Evolutionary conservation across 202 grass and related monocot species (phyloP), one percentile per base, ranked within the genome.

Genomic region (Panicum hallii): DNA sequence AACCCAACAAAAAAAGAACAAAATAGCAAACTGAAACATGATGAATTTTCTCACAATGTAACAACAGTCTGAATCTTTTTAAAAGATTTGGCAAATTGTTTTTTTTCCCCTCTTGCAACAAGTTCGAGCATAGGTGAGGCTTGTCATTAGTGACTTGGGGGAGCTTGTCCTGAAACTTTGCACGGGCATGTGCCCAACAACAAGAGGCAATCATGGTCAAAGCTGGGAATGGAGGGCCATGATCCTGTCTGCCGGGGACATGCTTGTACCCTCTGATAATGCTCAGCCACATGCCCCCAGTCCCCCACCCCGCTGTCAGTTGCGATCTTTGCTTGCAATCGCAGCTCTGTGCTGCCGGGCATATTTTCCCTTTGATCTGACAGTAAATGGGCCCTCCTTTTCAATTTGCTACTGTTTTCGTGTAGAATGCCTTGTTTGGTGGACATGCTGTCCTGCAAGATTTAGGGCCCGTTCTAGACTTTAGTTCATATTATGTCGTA

Each of bases 251-350:
- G 55, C 82, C 62, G 56, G 47, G 63, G 32, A 40, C 63, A 74
- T 83, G 32, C 64, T 73, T 63, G 78, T 32, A 77, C 71, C 52
- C 55, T 57, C 48, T 66, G 64, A 82, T 86, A 78, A 82, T 81
- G 50, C 11, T 38, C 54, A 30, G 23, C 78, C 78, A 85, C 63
- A 85, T 89, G 82, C 77, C 41, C 28, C 20, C 48, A 41, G 34
- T 9, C 54, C 48, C 55, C 15, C 42, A 22, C 48, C 55, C 15
- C 47, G 34, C 69, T 70, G 53, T 20, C 11, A 48, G 81, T 30
- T 75, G 34, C 54, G 77, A 52, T 85, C 77, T 81, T 81, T 57
- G 83, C 79, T 86, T 86, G 79, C 83, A 57, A 46, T 45, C 44
- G 73, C 81, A 73, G 68, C 70, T 71, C 30, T 57, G 7, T 72